Conservation (phyloP, 2,329 filamentous ascomycete species). For the Penicillium sp. region DNA sequence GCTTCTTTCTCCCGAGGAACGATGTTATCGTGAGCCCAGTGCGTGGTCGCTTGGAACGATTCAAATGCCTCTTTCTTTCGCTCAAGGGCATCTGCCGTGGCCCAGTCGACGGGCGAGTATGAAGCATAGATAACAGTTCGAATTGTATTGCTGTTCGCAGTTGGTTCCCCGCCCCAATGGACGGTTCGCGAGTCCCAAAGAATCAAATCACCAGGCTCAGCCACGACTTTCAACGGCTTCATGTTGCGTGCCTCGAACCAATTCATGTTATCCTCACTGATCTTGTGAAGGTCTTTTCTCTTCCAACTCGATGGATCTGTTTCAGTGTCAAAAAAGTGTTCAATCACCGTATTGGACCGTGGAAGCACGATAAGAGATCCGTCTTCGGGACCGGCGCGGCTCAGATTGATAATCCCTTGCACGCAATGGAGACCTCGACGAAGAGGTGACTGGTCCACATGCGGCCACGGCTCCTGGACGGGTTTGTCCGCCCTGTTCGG, state of each 20-base stretch:
- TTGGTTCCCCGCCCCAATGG: conserved; percentile 26
- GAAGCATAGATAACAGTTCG: conserved; percentile 27
- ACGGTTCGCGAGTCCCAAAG: conserved; percentile 44
- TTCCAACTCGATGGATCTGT: conserved; percentile 21
- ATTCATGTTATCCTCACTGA: conserved; percentile 29
- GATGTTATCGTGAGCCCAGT: conserved; percentile 25
- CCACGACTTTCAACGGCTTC: conserved; percentile 38
- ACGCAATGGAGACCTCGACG: conserved; percentile 32
- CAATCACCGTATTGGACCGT: conserved; percentile 27
- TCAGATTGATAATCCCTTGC: conserved; percentile 25
- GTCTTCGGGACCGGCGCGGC: conserved; percentile 23
- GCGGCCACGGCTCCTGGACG: conserved; percentile 27
- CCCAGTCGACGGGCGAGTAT: conserved; percentile 19
- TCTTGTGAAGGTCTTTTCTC: conserved; percentile 22
- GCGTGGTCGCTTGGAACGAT: conserved; percentile 18
- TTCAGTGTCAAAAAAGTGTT: conserved; percentile 36
- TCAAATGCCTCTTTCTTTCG: conserved; percentile 8
- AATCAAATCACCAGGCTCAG: conserved; percentile 49
- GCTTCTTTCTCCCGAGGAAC: conserved; percentile 12
- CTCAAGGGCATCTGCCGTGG: not conserved
- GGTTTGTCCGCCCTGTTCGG: conserved; percentile 22
- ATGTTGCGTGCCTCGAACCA: conserved; percentile 34
- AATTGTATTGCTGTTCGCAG: conserved; percentile 19
- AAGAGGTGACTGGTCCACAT: conserved; percentile 35
- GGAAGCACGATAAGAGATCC: conserved; percentile 22